These are phyloP conservation scores for Cryphonectria japonica DNA, from an alignment of 2,329 filamentous ascomycete genomes.

Conservation along the genomic window DNA sequence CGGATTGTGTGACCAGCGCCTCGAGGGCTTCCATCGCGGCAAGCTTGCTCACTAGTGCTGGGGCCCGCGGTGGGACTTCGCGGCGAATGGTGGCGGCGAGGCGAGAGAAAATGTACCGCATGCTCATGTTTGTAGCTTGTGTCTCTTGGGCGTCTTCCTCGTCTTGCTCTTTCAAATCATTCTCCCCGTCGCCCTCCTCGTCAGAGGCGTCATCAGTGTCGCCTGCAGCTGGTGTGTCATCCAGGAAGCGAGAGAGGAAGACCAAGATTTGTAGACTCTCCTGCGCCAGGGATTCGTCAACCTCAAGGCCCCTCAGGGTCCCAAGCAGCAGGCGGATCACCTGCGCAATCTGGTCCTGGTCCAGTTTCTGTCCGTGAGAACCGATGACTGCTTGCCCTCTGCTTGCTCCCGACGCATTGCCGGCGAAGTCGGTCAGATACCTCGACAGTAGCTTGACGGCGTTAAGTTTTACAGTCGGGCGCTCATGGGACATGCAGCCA, in stretches of 20 bases:
- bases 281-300: slow-evolving; percentile 75
- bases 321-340: slow-evolving; percentile 55
- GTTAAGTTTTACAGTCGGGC: slow-evolving; percentile 75
- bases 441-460: slow-evolving; percentile 73
- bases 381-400: slow-evolving; percentile 65
- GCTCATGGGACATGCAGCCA: slow-evolving; percentile 70
- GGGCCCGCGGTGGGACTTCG: slow-evolving; percentile 67
- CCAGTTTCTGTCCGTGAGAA: slow-evolving; percentile 71
- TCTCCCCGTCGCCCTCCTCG: slow-evolving; percentile 45
- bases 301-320: slow-evolving; percentile 62
- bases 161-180: slow-evolving; percentile 39
- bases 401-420: slow-evolving; percentile 56
- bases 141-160: slow-evolving; percentile 38
- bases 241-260: slow-evolving; percentile 71
- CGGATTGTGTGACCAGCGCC: slow-evolving; percentile 66
- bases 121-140: slow-evolving; percentile 51
- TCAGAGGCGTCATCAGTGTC: slow-evolving; percentile 48
- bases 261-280: slow-evolving; percentile 82
- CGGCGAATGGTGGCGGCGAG: slow-evolving; percentile 79
- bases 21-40: slow-evolving; percentile 76
- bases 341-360: slow-evolving; percentile 64
- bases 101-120: slow-evolving; percentile 78
- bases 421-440: slow-evolving; percentile 81
- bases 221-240: slow-evolving; percentile 51
- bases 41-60: slow-evolving; percentile 72